phyloP scores from a whole-genome alignment of 2,329 filamentous ascomycete genomes.

The Diplodia seriata region DNA sequence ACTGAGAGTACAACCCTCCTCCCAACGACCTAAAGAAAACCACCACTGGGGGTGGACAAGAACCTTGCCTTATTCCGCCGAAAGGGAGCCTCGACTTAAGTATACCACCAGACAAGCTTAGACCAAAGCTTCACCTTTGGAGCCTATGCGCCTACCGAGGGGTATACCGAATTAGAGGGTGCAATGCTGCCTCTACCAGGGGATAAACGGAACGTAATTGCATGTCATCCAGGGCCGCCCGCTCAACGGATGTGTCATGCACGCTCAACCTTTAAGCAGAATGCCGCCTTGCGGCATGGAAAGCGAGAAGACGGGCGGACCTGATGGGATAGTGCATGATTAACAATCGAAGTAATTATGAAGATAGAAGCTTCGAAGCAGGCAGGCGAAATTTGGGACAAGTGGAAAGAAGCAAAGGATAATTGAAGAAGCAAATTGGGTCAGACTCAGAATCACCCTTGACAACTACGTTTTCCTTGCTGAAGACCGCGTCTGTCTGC shows the following conservation, averaged over 20 bases:
- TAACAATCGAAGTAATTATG: neutral
- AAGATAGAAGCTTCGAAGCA: neutral
- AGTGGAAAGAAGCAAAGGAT: neutral
- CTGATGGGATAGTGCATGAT: neutral
- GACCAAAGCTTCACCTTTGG: neutral
- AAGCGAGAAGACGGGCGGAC: neutral
- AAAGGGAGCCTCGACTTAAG: neutral
- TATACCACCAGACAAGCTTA: neutral
- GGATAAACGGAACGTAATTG: neutral
- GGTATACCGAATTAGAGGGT: neutral
- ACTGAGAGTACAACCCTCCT: neutral
- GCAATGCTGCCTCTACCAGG: neutral
- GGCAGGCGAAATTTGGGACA: neutral
- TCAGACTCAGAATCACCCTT: neutral
- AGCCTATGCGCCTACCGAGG: neutral
- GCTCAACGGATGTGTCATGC: neutral
- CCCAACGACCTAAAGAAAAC: neutral
- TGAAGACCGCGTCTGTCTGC: slow-evolving; percentile 35
- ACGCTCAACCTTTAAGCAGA: neutral
- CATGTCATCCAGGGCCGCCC: neutral
- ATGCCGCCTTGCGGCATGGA: neutral
- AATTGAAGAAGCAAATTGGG: neutral
- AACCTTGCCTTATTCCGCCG: neutral
- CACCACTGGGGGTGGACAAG: neutral
- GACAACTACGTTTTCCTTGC: neutral